Evolutionary conservation across 2,329 filamentous ascomycete genomes (phyloP).

Genomic region (Aspergillus brasiliensis): DNA sequence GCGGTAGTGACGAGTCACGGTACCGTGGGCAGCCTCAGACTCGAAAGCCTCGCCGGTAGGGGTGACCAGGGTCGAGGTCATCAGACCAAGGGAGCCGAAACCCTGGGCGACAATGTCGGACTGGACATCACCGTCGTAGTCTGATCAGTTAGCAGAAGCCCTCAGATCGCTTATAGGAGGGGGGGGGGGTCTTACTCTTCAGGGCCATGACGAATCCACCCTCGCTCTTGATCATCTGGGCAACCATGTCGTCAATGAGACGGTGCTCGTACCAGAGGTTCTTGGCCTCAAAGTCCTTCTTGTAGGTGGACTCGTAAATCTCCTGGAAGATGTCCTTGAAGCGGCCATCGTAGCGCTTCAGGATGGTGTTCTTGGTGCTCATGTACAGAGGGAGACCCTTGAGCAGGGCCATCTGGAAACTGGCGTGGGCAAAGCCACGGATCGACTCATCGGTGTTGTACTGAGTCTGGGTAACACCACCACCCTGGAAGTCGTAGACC

Average conservation of each 20-base stretch:
- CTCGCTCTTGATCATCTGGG: conserved; percentile 99
- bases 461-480: conserved; percentile 88
- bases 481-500: conserved; percentile 85
- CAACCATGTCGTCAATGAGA: conserved; percentile 99
- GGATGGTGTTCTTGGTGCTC: conserved; percentile 99
- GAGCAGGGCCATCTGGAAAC: conserved; percentile 89
- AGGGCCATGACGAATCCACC: conserved; percentile 97
- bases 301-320: conserved; percentile 86
- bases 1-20: conserved; percentile 96
- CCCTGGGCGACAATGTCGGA: conserved; percentile 98
- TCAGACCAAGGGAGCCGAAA: conserved; percentile 95
- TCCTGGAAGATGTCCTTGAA: conserved; percentile 99
- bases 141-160: conserved; percentile 48
- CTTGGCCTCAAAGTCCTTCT: conserved; percentile 84
- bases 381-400: conserved; percentile 95
- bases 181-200: conserved; percentile 70
- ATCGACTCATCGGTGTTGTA: conserved; percentile 99
- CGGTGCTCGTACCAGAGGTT: conserved; percentile 99
- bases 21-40: conserved; percentile 96
- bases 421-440: conserved; percentile 89
- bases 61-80: conserved; percentile 97
- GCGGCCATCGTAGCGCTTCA: conserved; percentile 97
- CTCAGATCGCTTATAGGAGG: neutral
- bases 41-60: conserved; percentile 97
- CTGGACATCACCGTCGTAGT: conserved; percentile 99